Conservation (phyloP, 2,329 filamentous ascomycete species). For the Colletotrichum eremochloae region DNA sequence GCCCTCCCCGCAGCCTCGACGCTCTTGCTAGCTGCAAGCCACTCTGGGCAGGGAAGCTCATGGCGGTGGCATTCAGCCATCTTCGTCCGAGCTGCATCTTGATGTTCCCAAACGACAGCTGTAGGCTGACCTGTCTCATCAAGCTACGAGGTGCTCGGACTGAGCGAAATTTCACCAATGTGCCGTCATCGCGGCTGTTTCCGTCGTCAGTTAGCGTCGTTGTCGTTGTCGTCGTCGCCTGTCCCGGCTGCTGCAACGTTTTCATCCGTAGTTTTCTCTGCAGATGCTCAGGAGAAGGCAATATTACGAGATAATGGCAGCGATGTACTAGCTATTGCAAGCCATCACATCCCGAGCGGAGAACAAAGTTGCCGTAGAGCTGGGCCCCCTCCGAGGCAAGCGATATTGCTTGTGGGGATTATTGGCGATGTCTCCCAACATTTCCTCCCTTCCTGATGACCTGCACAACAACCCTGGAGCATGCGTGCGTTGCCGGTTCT, state of each 20-base stretch:
- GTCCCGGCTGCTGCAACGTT: neutral
- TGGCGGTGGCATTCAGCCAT: slow-evolving; percentile 9
- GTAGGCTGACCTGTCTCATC: slow-evolving; percentile 31
- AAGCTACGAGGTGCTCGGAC: slow-evolving; percentile 35
- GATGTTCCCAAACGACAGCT: slow-evolving; percentile 28
- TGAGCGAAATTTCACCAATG: slow-evolving; percentile 2
- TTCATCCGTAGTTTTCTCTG: slow-evolving; percentile 18
- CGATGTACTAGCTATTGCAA: slow-evolving; percentile 31
- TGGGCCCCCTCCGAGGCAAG: slow-evolving; percentile 28
- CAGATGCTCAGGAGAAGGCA: slow-evolving; percentile 33
- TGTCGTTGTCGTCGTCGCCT: neutral
- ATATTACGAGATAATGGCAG: slow-evolving; percentile 36
- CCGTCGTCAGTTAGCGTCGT: neutral
- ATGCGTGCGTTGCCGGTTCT: slow-evolving; percentile 29
- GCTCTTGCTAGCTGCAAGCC: slow-evolving; percentile 21
- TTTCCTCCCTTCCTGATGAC: neutral
- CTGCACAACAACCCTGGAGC: slow-evolving; percentile 27
- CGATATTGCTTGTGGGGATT: slow-evolving; percentile 43
- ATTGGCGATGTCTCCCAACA: slow-evolving; percentile 25
- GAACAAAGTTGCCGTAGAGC: slow-evolving; percentile 7
- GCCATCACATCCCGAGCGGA: slow-evolving; percentile 14
- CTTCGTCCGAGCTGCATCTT: slow-evolving; percentile 32
- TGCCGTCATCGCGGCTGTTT: neutral
- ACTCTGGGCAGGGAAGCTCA: neutral
- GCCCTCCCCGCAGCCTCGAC: slow-evolving; percentile 27